Evolutionary conservation across 2,329 filamentous ascomycete species (phyloP).

Genomic region (Calonectria hongkongensis): DNA sequence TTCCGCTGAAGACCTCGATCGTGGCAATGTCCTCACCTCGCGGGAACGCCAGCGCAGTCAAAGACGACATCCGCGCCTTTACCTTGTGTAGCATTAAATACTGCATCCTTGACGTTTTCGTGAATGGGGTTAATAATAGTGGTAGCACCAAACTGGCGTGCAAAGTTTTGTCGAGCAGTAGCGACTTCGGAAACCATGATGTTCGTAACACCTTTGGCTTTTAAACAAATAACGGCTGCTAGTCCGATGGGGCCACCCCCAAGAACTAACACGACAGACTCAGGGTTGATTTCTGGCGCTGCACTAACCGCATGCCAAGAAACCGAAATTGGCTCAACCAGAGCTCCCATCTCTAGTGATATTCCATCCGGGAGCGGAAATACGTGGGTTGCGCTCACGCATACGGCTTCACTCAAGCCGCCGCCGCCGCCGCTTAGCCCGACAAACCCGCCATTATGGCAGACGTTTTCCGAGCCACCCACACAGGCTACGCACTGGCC

Average conservation of each 20-base stretch:
- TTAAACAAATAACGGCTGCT: constrained; percentile 67
- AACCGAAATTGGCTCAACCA: constrained; percentile 72
- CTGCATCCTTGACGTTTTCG: constrained; percentile 68
- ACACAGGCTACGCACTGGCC: constrained; percentile 73
- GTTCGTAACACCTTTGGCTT: constrained; percentile 67
- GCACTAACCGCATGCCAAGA: constrained; percentile 67
- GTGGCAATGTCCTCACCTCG: constrained; percentile 40
- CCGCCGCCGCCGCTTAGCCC: constrained; percentile 67
- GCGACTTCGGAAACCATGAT: constrained; percentile 69
- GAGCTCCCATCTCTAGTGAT: constrained; percentile 69
- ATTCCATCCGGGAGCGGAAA: constrained; percentile 71
- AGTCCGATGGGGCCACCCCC: constrained; percentile 71
- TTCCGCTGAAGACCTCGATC: too few species aligned
- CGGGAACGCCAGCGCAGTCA: constrained; percentile 75
- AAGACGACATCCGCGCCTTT: constrained; percentile 76
- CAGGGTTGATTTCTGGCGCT: constrained; percentile 61
- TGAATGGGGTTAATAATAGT: constrained; percentile 63
- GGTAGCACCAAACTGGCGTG: constrained; percentile 66
- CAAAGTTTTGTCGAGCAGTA: constrained; percentile 63
- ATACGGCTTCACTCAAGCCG: constrained; percentile 73
- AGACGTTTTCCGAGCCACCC: constrained; percentile 73
- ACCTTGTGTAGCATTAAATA: constrained; percentile 67
- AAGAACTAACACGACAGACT: constrained; percentile 68
- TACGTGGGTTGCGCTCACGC: constrained; percentile 68
- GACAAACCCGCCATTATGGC: constrained; percentile 65